Base-by-base conservation (phyloP, 495 filamentous ascomycete species). In the Platismatia glauca region DNA sequence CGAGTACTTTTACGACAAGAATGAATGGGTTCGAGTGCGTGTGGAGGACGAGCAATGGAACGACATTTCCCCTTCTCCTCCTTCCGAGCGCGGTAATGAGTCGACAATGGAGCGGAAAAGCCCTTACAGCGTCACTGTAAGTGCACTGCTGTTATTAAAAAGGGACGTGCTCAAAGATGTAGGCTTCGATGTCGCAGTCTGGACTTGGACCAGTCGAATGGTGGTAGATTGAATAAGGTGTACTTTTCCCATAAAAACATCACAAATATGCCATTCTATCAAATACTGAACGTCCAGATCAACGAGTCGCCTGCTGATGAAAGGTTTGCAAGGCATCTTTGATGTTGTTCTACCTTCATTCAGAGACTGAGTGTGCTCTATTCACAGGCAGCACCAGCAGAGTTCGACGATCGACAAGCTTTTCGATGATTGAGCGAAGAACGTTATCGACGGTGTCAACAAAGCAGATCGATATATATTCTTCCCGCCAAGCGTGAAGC, bases 1-100 rank as follows among this genome's bases (percentile, higher is more conserved):
- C 31, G 78, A 81, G 20, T 84, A 92, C 70, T 94, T 85, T 69
- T 95, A 89, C 74, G 94, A 98, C 74, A 86, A 86, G 62, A 84
- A 89, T 66, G 94, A 97, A 75, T 79, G 87, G 62, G 92, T 96
- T 12, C 85, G 90, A 18, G 88, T 97, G 69, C 81, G 88, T 29
- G 84, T 97, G 22, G 83, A 92, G 61, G 78, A 83, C 33, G 94
- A 99, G 77, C 78, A 86, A 57, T 99, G 93, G 88, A 81, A 88
- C 46, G 92, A 97, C 69, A 87, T 95, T 72, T 84, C 86, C 9
- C 93, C 93, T 6, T 82, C 81, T 56, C 83, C 80, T 37, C 85
- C 86, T 44, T 63, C 64, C 15, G 78, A 82, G 59, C 77, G 82
- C 24, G 71, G 73, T 1, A 77, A 77, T 41, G 81, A 78, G 50